Evolutionary conservation across 23 red algal species (phyloP).

Genomic region (Gracilaria caudata): DNA sequence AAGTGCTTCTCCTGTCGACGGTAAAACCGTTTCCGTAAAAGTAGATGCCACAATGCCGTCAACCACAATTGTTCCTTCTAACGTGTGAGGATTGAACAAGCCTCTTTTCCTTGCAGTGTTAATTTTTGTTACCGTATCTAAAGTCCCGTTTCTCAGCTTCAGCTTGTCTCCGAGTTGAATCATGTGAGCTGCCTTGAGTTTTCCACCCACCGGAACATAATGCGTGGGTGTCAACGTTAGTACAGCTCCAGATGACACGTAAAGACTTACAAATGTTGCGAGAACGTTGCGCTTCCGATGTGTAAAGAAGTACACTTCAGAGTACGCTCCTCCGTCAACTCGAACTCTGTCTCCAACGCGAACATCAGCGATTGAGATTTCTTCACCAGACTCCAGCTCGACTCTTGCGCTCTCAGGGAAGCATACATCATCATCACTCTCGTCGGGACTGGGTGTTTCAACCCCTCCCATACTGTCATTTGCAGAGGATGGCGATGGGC

Average conservation of each 20-base stretch:
- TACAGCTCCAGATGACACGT: not conserved
- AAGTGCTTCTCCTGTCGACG: slow-evolving; percentile 39
- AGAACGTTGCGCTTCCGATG: slow-evolving; percentile 33
- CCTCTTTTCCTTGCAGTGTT: slow-evolving; percentile 8
- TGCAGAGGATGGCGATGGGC: not conserved
- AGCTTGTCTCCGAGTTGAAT: slow-evolving; percentile 54
- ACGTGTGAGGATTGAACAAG: slow-evolving; percentile 72
- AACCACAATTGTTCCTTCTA: slow-evolving; percentile 72
- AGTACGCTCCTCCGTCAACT: slow-evolving; percentile 29
- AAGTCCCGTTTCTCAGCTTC: slow-evolving; percentile 38
- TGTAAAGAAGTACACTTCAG: slow-evolving; percentile 59
- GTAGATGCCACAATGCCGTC: slow-evolving; percentile 66
- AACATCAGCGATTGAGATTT: slow-evolving; percentile 37
- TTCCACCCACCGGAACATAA: slow-evolving; percentile 46
- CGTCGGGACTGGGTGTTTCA: slow-evolving; percentile 8
- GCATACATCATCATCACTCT: slow-evolving; percentile 22
- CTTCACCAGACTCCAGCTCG: slow-evolving; percentile 6
- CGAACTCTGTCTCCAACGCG: slow-evolving; percentile 56
- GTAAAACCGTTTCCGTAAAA: slow-evolving; percentile 69
- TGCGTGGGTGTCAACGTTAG: slow-evolving; percentile 34
- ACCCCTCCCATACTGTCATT: not conserved
- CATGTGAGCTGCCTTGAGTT: slow-evolving; percentile 29
- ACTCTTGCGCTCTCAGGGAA: slow-evolving; percentile 60
- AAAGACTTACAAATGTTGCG: slow-evolving; percentile 3
- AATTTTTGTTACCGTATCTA: slow-evolving; percentile 34